Evolutionary conservation across 768 basidiomycete genomes (phyloP).

Genomic region (Pleurotus salmoneostramineus): DNA sequence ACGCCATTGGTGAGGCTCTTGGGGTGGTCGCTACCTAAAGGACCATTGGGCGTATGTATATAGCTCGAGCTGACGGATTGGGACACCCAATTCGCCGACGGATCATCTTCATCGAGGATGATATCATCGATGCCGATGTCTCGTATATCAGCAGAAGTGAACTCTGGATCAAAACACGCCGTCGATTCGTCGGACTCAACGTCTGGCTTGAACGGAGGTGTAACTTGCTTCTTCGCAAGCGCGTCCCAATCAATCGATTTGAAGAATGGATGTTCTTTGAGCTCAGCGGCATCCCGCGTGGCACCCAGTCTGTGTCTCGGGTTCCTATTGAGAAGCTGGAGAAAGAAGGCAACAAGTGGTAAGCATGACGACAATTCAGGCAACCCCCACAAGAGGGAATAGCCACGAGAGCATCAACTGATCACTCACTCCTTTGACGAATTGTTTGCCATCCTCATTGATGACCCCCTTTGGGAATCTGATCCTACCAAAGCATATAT

Average conservation of each 20-base stretch:
- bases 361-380: conserved; percentile 9
- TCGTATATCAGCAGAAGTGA: conserved; percentile 87
- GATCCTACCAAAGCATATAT: conserved; percentile 98
- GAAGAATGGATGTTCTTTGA: conserved; percentile 97
- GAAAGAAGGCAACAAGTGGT: conserved; percentile 9
- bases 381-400: conserved; percentile 6
- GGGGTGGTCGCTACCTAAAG: conserved; percentile 58
- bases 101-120: conserved; percentile 58
- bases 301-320: conserved; percentile 97
- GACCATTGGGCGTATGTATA: conserved; percentile 73
- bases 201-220: conserved; percentile 96
- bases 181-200: conserved; percentile 98
- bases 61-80: conserved; percentile 35
- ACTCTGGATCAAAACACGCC: conserved; percentile 98
- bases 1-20: conserved; percentile 6
- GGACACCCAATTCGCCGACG: conserved; percentile 67
- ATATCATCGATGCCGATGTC: conserved; percentile 56
- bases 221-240: conserved; percentile 81
- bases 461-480: conserved; percentile 97
- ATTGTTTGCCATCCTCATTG: conserved; percentile 96
- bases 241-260: conserved; percentile 87
- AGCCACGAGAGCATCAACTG: conserved; percentile 10
- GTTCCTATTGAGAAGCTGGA: conserved; percentile 92
- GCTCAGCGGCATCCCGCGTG: conserved; percentile 83
- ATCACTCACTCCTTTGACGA: conserved; percentile 90